These are phyloP conservation scores for Stropharia rugosoannulata DNA, from an alignment of 768 basidiomycete species.

Conservation along the genomic window DNA sequence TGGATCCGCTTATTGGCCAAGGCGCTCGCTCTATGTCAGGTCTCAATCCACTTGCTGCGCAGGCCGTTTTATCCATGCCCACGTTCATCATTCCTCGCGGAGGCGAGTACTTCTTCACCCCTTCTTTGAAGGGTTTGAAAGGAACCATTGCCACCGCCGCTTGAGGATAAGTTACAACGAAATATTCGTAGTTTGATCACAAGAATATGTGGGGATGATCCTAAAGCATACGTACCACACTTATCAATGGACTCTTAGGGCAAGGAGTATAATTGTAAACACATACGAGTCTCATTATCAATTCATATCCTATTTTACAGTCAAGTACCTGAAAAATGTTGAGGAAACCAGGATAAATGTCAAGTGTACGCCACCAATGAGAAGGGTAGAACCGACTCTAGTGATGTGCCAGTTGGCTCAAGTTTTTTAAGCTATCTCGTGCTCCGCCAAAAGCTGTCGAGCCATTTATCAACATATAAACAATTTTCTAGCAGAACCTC, in stretches of 20 bases:
- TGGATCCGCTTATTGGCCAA: slow-evolving; percentile 20
- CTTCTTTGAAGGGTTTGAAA: slow-evolving; percentile 43
- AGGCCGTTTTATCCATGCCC: slow-evolving; percentile 27
- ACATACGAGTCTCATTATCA: background rate
- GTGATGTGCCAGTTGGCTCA: background rate
- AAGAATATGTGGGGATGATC: background rate
- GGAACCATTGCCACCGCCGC: slow-evolving; percentile 19
- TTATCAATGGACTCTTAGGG: background rate
- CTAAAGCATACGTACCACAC: background rate
- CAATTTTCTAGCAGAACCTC: background rate
- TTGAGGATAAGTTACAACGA: background rate
- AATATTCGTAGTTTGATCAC: background rate
- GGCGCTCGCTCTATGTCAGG: slow-evolving; percentile 26
- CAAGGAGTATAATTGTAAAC: background rate
- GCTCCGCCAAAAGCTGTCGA: slow-evolving; percentile 81
- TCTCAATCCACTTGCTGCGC: slow-evolving; percentile 37
- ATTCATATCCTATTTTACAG: slow-evolving; percentile 1
- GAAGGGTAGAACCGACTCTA: background rate
- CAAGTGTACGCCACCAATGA: background rate
- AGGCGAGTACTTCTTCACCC: slow-evolving; percentile 53
- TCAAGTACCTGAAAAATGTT: slow-evolving; percentile 1
- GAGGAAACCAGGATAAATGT: background rate
- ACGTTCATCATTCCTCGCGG: slow-evolving; percentile 39
- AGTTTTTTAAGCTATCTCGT: slow-evolving; percentile 68
- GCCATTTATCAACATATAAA: slow-evolving; percentile 1